A percentile compares a stretch with the other conserved stretches of the same genome.
Evolutionary conservation across 2,329 filamentous ascomycete genomes (phyloP).

Genomic region (Hypoxylon sp.): DNA sequence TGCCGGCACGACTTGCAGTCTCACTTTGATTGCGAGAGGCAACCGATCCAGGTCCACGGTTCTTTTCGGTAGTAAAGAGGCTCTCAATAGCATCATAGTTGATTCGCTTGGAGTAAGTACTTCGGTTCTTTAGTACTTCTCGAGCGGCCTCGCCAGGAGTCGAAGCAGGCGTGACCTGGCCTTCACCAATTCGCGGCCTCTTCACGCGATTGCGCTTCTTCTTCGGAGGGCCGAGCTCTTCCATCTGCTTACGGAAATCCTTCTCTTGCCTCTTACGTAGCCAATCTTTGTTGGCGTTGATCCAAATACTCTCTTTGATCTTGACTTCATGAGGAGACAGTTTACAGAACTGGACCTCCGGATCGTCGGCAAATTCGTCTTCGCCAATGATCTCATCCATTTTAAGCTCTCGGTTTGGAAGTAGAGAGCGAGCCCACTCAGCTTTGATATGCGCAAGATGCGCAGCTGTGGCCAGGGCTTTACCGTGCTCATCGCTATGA

Average conservation of each 20-base stretch:
- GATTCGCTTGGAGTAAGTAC: constrained; percentile 78
- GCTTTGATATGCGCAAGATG: constrained; percentile 69
- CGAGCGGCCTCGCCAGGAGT: constrained; percentile 79
- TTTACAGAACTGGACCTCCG: constrained; percentile 86
- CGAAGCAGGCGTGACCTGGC: constrained; percentile 75
- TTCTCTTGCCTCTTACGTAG: constrained; percentile 89
- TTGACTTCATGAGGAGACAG: constrained; percentile 80
- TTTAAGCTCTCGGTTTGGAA: constrained; percentile 64
- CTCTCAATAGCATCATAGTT: constrained; percentile 77
- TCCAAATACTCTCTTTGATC: constrained; percentile 93
- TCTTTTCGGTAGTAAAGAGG: constrained; percentile 65
- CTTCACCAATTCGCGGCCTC: constrained; percentile 73
- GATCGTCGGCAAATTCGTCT: constrained; percentile 90
- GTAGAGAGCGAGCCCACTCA: constrained; percentile 65
- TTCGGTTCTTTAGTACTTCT: constrained; percentile 76
- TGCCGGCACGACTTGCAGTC: constrained; percentile 54
- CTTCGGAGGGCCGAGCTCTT: constrained; percentile 66
- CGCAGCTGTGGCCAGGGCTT: constrained; percentile 71
- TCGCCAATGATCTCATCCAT: constrained; percentile 79
- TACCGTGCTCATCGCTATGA: constrained; percentile 67
- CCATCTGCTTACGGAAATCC: constrained; percentile 79
- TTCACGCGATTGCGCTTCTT: constrained; percentile 66
- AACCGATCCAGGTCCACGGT: constrained; percentile 64
- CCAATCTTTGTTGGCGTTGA: constrained; percentile 95
- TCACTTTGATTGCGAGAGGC: constrained; percentile 63